Conservation (phyloP, 345 rosid genomes). For the Syzygium aqueum region DNA sequence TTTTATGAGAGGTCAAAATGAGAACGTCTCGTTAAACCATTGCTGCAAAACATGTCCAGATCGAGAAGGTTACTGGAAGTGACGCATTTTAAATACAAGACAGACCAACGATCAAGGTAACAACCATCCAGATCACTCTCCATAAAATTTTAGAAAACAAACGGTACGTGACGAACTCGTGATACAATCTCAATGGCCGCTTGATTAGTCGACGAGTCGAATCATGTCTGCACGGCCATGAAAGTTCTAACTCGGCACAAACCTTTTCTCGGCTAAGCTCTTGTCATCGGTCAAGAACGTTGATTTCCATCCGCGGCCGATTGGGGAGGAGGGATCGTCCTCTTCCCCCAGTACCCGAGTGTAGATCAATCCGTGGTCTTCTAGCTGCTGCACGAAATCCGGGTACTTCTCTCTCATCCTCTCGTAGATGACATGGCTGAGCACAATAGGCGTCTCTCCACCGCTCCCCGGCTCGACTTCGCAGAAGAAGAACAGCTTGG, state of each 20-base stretch:
- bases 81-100: not conserved
- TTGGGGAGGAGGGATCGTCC: constrained; percentile 76
- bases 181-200: not conserved
- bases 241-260: not conserved
- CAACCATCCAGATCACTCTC: not conserved
- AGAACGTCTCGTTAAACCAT: not conserved
- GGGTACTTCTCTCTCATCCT: constrained; percentile 65
- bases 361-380: constrained; percentile 66
- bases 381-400: constrained; percentile 53
- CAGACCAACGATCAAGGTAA: not conserved
- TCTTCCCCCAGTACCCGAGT: constrained; percentile 63
- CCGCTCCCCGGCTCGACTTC: constrained; percentile 81
- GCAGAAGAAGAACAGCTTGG: constrained; percentile 82
- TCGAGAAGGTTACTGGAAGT: not conserved
- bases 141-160: not conserved
- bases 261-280: constrained; percentile 69
- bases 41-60: not conserved
- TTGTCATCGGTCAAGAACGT: constrained; percentile 74
- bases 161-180: accelerated
- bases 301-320: constrained; percentile 96
- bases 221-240: not conserved
- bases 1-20: not conserved
- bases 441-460: constrained; percentile 88
- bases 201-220: not conserved
- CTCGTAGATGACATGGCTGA: constrained; percentile 72